These are phyloP conservation scores for Nidula microcarpa DNA, from an alignment of 768 basidiomycete species.

Conservation along the genomic window DNA sequence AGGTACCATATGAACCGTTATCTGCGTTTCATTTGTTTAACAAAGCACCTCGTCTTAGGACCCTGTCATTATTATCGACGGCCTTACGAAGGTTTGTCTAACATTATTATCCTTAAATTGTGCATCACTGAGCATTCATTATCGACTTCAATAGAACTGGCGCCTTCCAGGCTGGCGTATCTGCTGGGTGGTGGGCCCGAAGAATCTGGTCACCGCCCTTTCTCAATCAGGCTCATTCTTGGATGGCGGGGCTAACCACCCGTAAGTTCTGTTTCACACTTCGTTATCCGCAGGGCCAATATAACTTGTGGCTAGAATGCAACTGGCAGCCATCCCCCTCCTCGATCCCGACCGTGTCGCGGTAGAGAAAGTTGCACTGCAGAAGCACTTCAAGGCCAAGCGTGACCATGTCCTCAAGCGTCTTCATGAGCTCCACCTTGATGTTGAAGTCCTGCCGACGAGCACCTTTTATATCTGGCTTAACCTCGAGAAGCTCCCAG, in stretches of 20 bases:
- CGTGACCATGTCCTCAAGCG: slow-evolving; percentile 85
- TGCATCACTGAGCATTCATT: not conserved
- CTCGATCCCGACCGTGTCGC: slow-evolving; percentile 68
- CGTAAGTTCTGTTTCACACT: slow-evolving; percentile 43
- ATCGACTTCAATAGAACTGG: slow-evolving; percentile 65
- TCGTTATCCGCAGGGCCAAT: not conserved
- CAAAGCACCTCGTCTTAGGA: slow-evolving; percentile 41
- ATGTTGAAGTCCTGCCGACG: slow-evolving; percentile 70
- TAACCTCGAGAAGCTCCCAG: slow-evolving; percentile 73
- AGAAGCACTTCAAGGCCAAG: slow-evolving; percentile 88
- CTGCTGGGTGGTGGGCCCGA: slow-evolving; percentile 92
- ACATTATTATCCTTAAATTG: not conserved
- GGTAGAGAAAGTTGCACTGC: slow-evolving; percentile 77
- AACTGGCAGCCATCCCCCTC: slow-evolving; percentile 84
- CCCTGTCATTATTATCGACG: slow-evolving; percentile 82
- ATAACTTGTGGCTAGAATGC: slow-evolving; percentile 45
- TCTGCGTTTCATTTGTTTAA: not conserved
- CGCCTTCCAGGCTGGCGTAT: slow-evolving; percentile 93
- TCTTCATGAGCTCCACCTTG: slow-evolving; percentile 74
- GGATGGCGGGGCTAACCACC: slow-evolving; percentile 93
- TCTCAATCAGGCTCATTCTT: slow-evolving; percentile 94
- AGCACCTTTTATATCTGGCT: slow-evolving; percentile 97
- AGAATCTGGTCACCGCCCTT: slow-evolving; percentile 82
- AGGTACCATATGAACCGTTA: slow-evolving; percentile 30
- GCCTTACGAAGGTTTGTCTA: slow-evolving; percentile 75